These are phyloP conservation scores for Dryas integrifolia DNA, from an alignment of 331 rosid genomes.

Conservation along the genomic window DNA sequence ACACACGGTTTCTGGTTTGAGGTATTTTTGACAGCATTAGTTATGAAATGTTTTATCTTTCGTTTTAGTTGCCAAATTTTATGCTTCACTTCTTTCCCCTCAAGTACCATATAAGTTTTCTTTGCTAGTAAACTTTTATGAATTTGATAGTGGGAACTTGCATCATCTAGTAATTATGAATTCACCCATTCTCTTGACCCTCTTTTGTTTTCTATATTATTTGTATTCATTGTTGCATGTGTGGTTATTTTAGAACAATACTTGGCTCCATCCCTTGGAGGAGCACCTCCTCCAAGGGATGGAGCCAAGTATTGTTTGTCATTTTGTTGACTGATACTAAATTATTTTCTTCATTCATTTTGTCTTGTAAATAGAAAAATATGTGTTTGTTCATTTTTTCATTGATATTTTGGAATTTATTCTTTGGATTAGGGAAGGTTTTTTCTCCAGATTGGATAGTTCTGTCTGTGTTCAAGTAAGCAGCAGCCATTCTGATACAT, in stretches of 20 bases:
- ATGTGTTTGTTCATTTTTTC: background rate
- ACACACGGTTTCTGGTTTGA: conserved; percentile 87
- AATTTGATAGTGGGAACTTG: background rate
- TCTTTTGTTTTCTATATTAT: background rate
- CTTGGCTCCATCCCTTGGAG: too few species aligned
- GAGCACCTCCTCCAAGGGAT: too few species aligned
- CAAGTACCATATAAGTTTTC: background rate
- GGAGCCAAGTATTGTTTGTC: too few species aligned
- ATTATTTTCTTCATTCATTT: background rate
- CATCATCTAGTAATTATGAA: background rate
- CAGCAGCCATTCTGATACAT: conserved; percentile 48
- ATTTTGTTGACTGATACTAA: background rate
- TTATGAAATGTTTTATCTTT: background rate
- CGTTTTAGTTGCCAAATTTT: background rate
- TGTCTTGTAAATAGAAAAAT: background rate
- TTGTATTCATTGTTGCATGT: background rate
- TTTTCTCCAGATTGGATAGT: conserved; percentile 59
- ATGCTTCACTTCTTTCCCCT: background rate
- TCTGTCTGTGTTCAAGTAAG: conserved; percentile 52
- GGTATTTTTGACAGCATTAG: conserved; percentile 48
- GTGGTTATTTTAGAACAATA: too few species aligned
- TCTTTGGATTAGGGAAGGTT: conserved; percentile 72
- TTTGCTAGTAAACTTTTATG: background rate
- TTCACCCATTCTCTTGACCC: background rate
- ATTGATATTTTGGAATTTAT: conserved; percentile 15